phyloP scores from a whole-genome alignment of 208 protist genomes.

The Trypanosoma vivax region DNA sequence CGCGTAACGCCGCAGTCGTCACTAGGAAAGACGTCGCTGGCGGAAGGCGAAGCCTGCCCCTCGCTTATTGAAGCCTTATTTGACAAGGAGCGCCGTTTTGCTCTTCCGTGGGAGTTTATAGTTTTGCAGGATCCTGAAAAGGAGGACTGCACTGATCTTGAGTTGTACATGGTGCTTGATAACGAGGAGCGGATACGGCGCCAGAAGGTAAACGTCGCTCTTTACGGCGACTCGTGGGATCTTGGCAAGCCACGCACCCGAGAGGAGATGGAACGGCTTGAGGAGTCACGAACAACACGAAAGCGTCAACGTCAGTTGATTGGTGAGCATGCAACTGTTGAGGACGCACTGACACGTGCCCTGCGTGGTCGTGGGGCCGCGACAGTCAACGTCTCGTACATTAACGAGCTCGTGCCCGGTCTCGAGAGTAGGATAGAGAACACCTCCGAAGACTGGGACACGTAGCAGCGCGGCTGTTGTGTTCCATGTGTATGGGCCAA shows the following conservation, averaged over 20 bases:
- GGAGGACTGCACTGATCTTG: constrained; percentile 62
- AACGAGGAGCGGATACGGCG: constrained; percentile 82
- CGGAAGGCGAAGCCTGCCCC: not conserved
- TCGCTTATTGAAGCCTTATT: constrained; percentile 46
- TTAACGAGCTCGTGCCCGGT: constrained; percentile 72
- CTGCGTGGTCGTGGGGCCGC: constrained; percentile 55
- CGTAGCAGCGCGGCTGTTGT: not conserved
- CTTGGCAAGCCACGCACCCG: constrained; percentile 55
- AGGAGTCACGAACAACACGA: constrained; percentile 25
- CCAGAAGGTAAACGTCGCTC: constrained; percentile 47
- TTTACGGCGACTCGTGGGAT: constrained; percentile 68
- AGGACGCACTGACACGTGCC: constrained; percentile 56
- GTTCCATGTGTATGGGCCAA: not conserved
- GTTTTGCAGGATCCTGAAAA: constrained; percentile 44
- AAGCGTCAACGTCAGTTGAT: constrained; percentile 53
- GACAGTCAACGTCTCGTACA: constrained; percentile 60
- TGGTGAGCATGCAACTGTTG: constrained; percentile 33
- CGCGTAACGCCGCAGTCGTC: no score
- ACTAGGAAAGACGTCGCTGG: not conserved
- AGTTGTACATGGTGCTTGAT: constrained; percentile 69
- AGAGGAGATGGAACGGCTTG: constrained; percentile 62
- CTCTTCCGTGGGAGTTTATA: constrained; percentile 81
- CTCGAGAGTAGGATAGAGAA: constrained; percentile 37
- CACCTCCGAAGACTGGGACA: constrained; percentile 45
- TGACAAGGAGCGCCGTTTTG: constrained; percentile 65